phyloP scores from a whole-genome alignment of 352 stramenopile genomes.

The Lagenidium giganteum region DNA sequence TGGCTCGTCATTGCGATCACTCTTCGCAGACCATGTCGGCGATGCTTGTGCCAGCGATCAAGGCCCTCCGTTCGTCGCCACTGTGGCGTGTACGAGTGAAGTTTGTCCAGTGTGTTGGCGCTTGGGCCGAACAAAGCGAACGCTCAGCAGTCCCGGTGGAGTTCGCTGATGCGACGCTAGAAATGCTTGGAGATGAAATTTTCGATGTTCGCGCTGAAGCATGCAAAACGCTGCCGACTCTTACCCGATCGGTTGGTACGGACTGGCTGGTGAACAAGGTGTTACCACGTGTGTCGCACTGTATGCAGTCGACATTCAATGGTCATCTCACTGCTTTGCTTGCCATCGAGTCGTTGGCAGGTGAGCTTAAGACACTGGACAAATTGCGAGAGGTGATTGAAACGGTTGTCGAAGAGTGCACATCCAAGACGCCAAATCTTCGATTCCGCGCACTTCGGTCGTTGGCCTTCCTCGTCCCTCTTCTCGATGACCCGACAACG shows the following conservation, averaged over 20 bases:
- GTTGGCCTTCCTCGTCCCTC: conserved; percentile 52
- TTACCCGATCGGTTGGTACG: conserved; percentile 66
- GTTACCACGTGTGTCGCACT: conserved; percentile 50
- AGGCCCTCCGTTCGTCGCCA: conserved; percentile 53
- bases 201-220: conserved; percentile 66
- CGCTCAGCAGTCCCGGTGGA: conserved; percentile 46
- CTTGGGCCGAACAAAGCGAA: conserved; percentile 69
- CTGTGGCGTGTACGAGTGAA: conserved; percentile 84
- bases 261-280: conserved; percentile 76
- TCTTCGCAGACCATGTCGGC: conserved; percentile 53
- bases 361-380: conserved; percentile 56
- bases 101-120: conserved; percentile 79
- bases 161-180: conserved; percentile 68
- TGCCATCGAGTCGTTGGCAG: conserved; percentile 60
- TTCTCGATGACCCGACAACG: conserved; percentile 58
- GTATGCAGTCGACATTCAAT: conserved; percentile 73
- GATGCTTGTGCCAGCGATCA: conserved; percentile 70
- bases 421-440: conserved; percentile 73
- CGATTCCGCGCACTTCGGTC: conserved; percentile 77
- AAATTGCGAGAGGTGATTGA: conserved; percentile 65
- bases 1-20: conserved; percentile 69
- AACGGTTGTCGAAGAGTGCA: conserved; percentile 68
- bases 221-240: conserved; percentile 53
- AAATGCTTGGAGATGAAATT: conserved; percentile 61
- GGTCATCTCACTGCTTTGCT: conserved; percentile 58